phyloP scores from a whole-genome alignment of 345 rosid species.

The Pelargonium nanum region DNA sequence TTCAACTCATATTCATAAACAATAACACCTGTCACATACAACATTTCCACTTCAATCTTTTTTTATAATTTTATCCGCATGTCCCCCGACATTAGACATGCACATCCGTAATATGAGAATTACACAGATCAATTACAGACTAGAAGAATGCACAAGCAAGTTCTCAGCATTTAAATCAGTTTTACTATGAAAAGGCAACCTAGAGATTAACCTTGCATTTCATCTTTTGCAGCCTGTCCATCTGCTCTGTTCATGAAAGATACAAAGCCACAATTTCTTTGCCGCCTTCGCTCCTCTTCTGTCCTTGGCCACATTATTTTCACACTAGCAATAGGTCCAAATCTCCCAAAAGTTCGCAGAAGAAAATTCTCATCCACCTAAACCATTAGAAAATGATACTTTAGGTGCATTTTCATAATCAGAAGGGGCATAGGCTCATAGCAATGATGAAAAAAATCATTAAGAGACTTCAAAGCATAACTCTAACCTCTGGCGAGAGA shows the following conservation, averaged over 20 bases:
- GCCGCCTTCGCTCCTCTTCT: slow-evolving; percentile 86
- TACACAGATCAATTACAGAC: not conserved
- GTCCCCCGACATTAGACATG: not conserved
- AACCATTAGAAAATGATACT: not conserved
- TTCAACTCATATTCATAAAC: slow-evolving; percentile 93
- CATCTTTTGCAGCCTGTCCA: slow-evolving; percentile 99
- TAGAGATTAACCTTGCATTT: slow-evolving; percentile 77
- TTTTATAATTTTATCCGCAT: not conserved
- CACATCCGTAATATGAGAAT: not conserved
- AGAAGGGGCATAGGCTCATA: not conserved
- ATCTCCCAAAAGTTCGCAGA: slow-evolving; percentile 94
- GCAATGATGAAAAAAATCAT: not conserved
- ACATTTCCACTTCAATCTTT: too few species aligned
- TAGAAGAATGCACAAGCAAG: not conserved
- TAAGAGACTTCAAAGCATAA: slow-evolving; percentile 8
- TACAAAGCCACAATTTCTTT: slow-evolving; percentile 94
- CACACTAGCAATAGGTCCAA: slow-evolving; percentile 99
- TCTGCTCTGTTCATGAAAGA: slow-evolving; percentile 96
- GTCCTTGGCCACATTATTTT: slow-evolving; percentile 99
- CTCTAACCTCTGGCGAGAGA: slow-evolving; percentile 82
- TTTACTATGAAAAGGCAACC: not conserved
- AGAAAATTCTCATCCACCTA: slow-evolving; percentile 99
- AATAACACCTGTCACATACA: slow-evolving; percentile 55
- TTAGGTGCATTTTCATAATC: not conserved
- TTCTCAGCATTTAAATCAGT: not conserved